phyloP scores from a whole-genome alignment of 2,329 filamentous ascomycete species.

The Ophiostoma ulmi region DNA sequence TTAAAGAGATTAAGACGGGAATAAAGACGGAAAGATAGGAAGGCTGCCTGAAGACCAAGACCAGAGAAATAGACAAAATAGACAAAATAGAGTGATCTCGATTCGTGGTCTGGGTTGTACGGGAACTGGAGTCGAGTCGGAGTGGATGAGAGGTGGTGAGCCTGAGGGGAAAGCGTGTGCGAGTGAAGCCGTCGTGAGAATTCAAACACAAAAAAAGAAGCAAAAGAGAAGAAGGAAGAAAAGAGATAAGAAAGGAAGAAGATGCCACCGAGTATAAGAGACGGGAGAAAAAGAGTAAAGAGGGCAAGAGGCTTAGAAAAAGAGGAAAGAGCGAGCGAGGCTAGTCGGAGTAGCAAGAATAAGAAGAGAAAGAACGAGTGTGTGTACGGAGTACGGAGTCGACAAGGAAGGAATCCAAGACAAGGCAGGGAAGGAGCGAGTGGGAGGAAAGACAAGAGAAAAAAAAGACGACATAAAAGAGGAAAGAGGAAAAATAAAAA shows the following conservation, averaged over 20 bases:
- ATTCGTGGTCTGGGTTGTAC: slow-evolving; percentile 11
- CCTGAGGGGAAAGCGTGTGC: neutral
- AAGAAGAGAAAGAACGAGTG: slow-evolving; percentile 12
- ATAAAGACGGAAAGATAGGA: neutral
- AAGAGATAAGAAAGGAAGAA: neutral
- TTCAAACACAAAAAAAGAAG: neutral
- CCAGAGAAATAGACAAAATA: neutral
- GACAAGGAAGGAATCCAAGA: neutral
- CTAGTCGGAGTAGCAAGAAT: slow-evolving; percentile 2
- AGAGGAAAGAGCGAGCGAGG: neutral
- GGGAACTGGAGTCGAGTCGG: neutral
- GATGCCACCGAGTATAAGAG: slow-evolving; percentile 4
- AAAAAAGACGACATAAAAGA: slow-evolving; percentile 8
- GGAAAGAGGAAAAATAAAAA: neutral
- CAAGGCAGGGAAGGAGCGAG: slow-evolving; percentile 14
- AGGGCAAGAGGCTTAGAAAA: slow-evolving; percentile 4
- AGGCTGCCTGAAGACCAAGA: neutral
- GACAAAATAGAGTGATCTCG: slow-evolving; percentile 10
- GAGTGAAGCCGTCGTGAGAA: neutral
- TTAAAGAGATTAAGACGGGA: neutral
- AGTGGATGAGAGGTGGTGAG: neutral
- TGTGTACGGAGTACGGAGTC: neutral
- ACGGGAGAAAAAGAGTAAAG: neutral
- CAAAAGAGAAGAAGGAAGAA: neutral
- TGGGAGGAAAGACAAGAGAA: slow-evolving; percentile 10